phyloP scores from a whole-genome alignment of 2,329 filamentous ascomycete genomes.

The Diaporthe sp. region DNA sequence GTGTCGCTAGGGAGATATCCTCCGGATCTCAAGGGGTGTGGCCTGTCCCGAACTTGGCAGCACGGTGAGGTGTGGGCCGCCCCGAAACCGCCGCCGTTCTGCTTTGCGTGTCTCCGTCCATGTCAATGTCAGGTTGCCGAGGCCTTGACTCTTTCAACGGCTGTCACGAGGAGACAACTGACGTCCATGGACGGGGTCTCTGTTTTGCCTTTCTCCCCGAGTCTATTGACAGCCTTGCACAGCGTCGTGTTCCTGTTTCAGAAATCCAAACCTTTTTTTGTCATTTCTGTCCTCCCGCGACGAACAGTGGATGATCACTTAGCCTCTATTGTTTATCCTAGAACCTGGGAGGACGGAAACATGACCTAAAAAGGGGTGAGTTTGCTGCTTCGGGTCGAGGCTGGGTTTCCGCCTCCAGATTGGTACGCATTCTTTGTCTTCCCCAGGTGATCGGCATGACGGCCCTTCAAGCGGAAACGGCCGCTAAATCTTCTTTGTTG shows the following conservation, averaged over 20 bases:
- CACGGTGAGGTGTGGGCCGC: not conserved
- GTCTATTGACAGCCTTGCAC: conserved; percentile 18
- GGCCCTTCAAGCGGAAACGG: conserved; percentile 27
- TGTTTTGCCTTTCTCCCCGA: conserved; percentile 12
- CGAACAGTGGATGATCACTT: conserved; percentile 7
- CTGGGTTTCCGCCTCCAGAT: conserved; percentile 21
- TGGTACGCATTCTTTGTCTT: conserved; percentile 20
- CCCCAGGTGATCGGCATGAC: conserved; percentile 31
- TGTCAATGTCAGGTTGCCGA: conserved; percentile 15
- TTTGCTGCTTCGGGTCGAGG: conserved; percentile 30
- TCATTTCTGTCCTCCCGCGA: not conserved
- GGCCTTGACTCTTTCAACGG: conserved; percentile 19
- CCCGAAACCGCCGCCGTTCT: conserved; percentile 33
- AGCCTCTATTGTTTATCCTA: conserved; percentile 8
- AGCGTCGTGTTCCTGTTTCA: conserved; percentile 28
- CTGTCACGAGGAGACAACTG: conserved; percentile 22
- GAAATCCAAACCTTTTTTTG: not conserved
- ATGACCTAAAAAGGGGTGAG: conserved; percentile 26
- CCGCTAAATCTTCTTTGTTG: conserved; percentile 29
- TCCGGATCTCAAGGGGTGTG: conserved; percentile 22
- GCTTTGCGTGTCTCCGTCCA: conserved; percentile 2
- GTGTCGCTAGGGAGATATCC: not conserved
- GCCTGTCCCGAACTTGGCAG: conserved; percentile 18
- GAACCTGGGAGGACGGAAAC: conserved; percentile 27
- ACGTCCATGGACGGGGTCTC: conserved; percentile 1